Percentiles rank a stretch among this genome's conserved stretches.
These are phyloP conservation scores for Cyclotella cryptica DNA, from an alignment of 108 stramenopile genomes.

Conservation along the genomic window DNA sequence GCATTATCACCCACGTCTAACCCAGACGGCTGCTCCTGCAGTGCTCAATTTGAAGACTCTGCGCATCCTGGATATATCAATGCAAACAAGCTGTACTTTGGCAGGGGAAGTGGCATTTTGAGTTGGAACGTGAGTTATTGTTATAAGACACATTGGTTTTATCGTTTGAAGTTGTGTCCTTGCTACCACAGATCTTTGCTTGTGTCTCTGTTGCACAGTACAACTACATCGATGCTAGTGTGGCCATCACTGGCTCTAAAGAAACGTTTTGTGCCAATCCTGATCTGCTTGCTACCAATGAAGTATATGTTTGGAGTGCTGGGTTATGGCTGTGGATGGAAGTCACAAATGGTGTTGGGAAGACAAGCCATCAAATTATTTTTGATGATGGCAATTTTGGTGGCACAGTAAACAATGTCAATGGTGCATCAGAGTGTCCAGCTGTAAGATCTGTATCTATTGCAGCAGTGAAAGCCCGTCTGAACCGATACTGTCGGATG, in stretches of 20 bases:
- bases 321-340: conserved; percentile 7
- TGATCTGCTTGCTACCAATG: conserved; percentile 20
- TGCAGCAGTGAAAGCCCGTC: not conserved
- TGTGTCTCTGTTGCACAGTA: not conserved
- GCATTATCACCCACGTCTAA: not conserved
- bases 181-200: not conserved
- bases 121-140: not conserved
- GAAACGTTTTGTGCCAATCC: conserved; percentile 1
- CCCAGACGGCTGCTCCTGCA: conserved; percentile 14
- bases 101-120: not conserved
- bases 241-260: not conserved
- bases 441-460: not conserved
- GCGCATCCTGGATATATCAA: conserved; percentile 1
- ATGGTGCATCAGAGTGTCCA: conserved; percentile 23
- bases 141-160: not conserved
- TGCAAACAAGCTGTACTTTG: conserved; percentile 18
- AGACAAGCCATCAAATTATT: not conserved
- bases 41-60: not conserved
- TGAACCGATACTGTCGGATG: conserved; percentile 11
- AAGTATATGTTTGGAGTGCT: not conserved
- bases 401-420: conserved; percentile 17
- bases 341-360: not conserved
- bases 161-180: not conserved
- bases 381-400: conserved; percentile 7
- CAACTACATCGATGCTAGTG: conserved; percentile 19